Base-by-base conservation (phyloP, 2,329 filamentous ascomycete genomes). In the Cladosporium velox region DNA sequence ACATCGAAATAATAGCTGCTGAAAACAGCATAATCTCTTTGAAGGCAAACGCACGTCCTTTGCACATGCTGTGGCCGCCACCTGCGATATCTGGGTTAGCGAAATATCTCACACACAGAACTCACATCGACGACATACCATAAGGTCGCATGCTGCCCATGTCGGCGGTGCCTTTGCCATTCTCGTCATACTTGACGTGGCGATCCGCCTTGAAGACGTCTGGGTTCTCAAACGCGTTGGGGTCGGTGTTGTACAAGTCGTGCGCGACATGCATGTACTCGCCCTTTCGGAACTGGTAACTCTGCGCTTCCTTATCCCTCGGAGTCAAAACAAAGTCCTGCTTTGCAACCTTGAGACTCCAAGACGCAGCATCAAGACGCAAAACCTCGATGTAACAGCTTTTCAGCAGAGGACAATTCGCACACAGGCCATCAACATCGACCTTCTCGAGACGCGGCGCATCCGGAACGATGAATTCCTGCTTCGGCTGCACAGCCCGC, bases 1-100 rank as follows among this genome's bases (percentile, higher is more conserved):
- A 88, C 70, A 86, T 79, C 6, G 80, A 77, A 24, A 88, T 71
- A 26, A 88, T 80, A 1, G 82, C 80, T 18, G 85, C 85, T 1
- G 81, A 79, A 54, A 86, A 82, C 28, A 81, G 75, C 52, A 88
- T 69, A 21, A 82, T 79, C 70, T 84, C 80, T 58, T 81, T 78
- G 70, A 86, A 81, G 2, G 82, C 83, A 67, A 86, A 84, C 1
- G 76, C 75, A 14, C 82, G 77, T 3, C 83, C 83, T 72, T 85
- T 84, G 67, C 83, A 85, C 69, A 83, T 82, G 64, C 71, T 76
- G 21, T 66, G 59, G 12, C 83, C 85, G 10, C 80, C 81, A n/a
- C 82, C 82, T 77, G 66, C 5, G 5, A 44, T 24, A 61, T 67
- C 4, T 44, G 24, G 49, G 51, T 54, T 21, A 60, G 35, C 34